These are phyloP conservation scores for Tephrocybe sp. DNA, from an alignment of 768 basidiomycete species.

Conservation along the genomic window DNA sequence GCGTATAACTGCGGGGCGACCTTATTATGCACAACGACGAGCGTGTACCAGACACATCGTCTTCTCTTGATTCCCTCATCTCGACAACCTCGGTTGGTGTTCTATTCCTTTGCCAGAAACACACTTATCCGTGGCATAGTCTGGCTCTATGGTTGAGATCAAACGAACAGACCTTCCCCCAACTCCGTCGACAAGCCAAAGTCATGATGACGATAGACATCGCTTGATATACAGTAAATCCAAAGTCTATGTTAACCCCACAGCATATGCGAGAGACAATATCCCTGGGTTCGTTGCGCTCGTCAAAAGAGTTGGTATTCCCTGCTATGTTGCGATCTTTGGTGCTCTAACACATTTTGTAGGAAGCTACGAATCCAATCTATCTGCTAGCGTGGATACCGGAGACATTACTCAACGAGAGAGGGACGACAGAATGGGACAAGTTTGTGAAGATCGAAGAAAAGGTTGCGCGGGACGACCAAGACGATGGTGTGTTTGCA, in stretches of 20 bases:
- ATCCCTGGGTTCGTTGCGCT: constrained; percentile 91
- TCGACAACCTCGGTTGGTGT: constrained; percentile 47
- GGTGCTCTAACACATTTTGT: constrained; percentile 8
- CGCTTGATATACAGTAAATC: constrained; percentile 87
- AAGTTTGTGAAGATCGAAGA: constrained; percentile 88
- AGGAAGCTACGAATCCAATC: constrained; percentile 74
- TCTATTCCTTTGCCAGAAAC: neutral
- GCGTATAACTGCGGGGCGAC: constrained; percentile 15
- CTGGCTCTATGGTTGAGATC: constrained; percentile 77
- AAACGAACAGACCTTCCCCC: constrained; percentile 37
- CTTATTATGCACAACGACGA: no score
- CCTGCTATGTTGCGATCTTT: neutral
- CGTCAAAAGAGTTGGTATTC: constrained; percentile 73
- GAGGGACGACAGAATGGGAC: constrained; percentile 81
- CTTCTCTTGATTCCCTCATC: constrained; percentile 43
- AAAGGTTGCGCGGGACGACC: constrained; percentile 52
- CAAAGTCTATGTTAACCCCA: constrained; percentile 95
- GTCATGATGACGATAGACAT: constrained; percentile 57
- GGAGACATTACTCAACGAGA: constrained; percentile 78
- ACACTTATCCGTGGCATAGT: constrained; percentile 25
- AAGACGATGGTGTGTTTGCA: constrained; percentile 66
- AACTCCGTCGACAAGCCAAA: constrained; percentile 16
- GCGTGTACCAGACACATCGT: constrained; percentile 21
- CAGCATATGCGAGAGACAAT: constrained; percentile 87
- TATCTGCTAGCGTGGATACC: constrained; percentile 94